These are phyloP conservation scores for Globisporangium yorkense DNA, from an alignment of 352 stramenopile genomes.

Conservation along the genomic window DNA sequence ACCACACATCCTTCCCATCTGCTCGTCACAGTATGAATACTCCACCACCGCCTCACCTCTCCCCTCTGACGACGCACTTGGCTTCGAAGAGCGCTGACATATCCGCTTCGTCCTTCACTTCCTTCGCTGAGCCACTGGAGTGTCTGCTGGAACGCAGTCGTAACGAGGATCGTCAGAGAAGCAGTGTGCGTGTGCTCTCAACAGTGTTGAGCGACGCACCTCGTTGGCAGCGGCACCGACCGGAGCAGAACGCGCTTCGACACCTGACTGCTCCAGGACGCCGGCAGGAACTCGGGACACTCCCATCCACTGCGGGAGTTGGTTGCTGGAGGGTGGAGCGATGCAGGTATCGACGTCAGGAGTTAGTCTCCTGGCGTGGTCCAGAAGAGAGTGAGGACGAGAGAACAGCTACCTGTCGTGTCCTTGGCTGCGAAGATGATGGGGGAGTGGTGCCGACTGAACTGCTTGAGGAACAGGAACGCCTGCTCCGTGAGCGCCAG, in stretches of 20 bases:
- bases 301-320: constrained; percentile 33
- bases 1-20: neutral
- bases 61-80: constrained; percentile 33
- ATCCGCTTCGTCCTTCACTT: neutral
- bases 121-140: constrained; percentile 6
- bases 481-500: constrained; percentile 55
- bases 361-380: neutral
- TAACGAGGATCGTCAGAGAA: neutral
- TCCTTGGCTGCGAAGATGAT: constrained; percentile 57
- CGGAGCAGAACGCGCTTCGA: constrained; percentile 57
- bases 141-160: neutral
- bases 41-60: constrained; percentile 24
- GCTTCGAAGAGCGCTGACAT: constrained; percentile 30
- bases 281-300: constrained; percentile 44
- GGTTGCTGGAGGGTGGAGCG: constrained; percentile 1
- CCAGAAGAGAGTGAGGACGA: neutral
- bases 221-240: neutral
- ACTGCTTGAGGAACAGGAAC: constrained; percentile 62
- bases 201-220: neutral
- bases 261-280: constrained; percentile 61
- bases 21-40: neutral
- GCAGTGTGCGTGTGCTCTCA: neutral
- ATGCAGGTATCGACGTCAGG: neutral
- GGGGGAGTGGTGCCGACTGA: constrained; percentile 63
- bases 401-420: constrained; percentile 16